A percentile compares a stretch with the other conserved stretches of the same genome.
These are phyloP conservation scores for Monosporascus sp. DNA, from an alignment of 2,329 filamentous ascomycete genomes.

Conservation along the genomic window DNA sequence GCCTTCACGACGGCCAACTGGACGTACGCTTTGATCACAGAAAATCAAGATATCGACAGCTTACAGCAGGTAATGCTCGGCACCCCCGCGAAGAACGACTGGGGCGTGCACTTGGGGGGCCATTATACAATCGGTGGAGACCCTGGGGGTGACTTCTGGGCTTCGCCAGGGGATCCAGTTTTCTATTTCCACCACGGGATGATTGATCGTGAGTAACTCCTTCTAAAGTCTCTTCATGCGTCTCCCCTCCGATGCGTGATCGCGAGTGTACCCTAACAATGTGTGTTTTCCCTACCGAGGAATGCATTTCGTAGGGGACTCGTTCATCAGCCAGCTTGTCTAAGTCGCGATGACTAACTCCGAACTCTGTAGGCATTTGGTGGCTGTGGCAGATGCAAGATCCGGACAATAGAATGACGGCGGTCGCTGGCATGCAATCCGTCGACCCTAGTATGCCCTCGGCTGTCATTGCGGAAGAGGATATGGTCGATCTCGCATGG, in stretches of 20 bases:
- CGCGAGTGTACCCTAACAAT: too few species aligned
- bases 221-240: too few species aligned
- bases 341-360: too few species aligned
- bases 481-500: not conserved
- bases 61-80: slow-evolving; percentile 33
- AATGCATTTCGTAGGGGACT: too few species aligned
- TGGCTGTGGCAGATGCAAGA: not conserved
- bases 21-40: slow-evolving; percentile 23
- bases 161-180: slow-evolving; percentile 24
- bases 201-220: too few species aligned
- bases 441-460: not conserved
- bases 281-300: too few species aligned
- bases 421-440: not conserved
- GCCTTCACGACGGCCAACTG: slow-evolving; percentile 1
- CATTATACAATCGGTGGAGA: slow-evolving; percentile 35
- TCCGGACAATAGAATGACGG: not conserved
- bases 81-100: slow-evolving; percentile 6
- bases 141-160: slow-evolving; percentile 28
- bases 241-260: too few species aligned
- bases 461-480: not conserved
- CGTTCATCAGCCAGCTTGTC: too few species aligned
- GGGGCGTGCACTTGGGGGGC: slow-evolving; percentile 33
- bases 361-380: too few species aligned
- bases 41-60: slow-evolving; percentile 21
- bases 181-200: slow-evolving; percentile 6